Conservation (phyloP, 106 monocot genomes). For the Acanthochlamys bracteata region DNA sequence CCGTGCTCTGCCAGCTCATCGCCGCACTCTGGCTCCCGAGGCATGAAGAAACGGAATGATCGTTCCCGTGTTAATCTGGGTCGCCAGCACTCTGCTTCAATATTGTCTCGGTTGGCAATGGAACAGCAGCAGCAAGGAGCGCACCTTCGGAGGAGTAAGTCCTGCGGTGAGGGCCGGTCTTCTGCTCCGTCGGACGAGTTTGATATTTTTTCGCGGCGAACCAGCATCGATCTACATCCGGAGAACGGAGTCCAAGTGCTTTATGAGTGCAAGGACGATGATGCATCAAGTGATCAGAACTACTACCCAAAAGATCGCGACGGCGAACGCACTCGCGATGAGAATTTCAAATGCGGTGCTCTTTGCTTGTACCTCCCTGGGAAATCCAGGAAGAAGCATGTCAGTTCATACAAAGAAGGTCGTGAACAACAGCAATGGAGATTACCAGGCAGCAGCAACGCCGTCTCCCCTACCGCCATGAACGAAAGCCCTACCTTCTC, state of each 20-base stretch:
- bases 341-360: slow-evolving; percentile 44
- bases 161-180: slow-evolving; percentile 52
- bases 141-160: slow-evolving; percentile 44
- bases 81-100: too few species aligned
- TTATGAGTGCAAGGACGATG: too few species aligned
- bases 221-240: neutral
- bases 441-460: too few species aligned
- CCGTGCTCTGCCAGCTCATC: too few species aligned
- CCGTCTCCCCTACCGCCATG: too few species aligned
- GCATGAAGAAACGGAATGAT: neutral
- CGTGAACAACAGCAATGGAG: slow-evolving; percentile 2
- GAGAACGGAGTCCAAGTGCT: slow-evolving; percentile 5
- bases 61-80: neutral
- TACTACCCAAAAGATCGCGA: slow-evolving; percentile 2
- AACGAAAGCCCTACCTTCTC: too few species aligned
- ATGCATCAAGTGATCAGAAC: neutral
- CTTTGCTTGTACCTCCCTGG: slow-evolving; percentile 50
- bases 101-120: too few species aligned
- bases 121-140: neutral
- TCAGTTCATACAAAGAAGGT: neutral
- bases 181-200: slow-evolving; percentile 42
- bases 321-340: neutral
- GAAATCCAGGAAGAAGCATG: slow-evolving; percentile 38
- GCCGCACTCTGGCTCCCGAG: neutral
- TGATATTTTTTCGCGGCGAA: slow-evolving; percentile 35